phyloP scores from a whole-genome alignment of 2,329 filamentous ascomycete genomes.

The Aspergillus novofumigatus region DNA sequence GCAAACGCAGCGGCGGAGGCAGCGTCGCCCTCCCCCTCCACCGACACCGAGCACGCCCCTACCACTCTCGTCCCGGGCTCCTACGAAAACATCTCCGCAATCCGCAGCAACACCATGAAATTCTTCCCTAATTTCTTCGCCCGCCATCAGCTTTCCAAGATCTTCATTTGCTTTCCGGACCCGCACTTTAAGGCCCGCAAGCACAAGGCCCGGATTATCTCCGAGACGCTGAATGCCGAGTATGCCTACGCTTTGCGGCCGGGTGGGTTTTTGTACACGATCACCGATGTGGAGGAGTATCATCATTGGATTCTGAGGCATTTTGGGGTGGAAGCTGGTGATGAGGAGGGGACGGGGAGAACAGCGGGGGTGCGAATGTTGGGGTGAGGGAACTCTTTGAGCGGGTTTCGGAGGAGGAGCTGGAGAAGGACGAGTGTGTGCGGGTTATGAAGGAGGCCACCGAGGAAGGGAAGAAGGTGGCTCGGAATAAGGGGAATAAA shows the following conservation, averaged over 20 bases:
- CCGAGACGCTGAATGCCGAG: conserved; percentile 80
- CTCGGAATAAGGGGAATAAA: conserved; percentile 83
- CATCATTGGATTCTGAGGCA: conserved; percentile 91
- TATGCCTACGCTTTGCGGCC: conserved; percentile 84
- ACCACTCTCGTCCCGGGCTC: conserved; percentile 30
- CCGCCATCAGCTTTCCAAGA: conserved; percentile 74
- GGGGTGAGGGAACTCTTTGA: conserved; percentile 64
- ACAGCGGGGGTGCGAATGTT: conserved; percentile 61
- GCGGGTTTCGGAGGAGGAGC: conserved; percentile 57
- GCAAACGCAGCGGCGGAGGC: neutral
- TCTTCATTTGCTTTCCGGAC: conserved; percentile 98
- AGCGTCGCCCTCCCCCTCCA: conserved; percentile 2
- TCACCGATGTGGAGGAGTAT: conserved; percentile 93
- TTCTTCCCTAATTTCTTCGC: conserved; percentile 97
- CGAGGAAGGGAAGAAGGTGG: conserved; percentile 96
- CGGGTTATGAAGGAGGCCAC: conserved; percentile 69
- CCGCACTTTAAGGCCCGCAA: conserved; percentile 97
- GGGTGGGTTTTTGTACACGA: conserved; percentile 87
- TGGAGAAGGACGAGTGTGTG: conserved; percentile 56
- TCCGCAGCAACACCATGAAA: conserved; percentile 97
- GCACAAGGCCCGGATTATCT: conserved; percentile 94
- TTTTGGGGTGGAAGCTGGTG: conserved; percentile 62
- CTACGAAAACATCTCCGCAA: conserved; percentile 83
- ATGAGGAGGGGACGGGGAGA: conserved; percentile 71
- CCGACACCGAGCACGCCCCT: neutral